Base-by-base conservation (phyloP, 805 yeast genomes). In the Yarrowia bubula region DNA sequence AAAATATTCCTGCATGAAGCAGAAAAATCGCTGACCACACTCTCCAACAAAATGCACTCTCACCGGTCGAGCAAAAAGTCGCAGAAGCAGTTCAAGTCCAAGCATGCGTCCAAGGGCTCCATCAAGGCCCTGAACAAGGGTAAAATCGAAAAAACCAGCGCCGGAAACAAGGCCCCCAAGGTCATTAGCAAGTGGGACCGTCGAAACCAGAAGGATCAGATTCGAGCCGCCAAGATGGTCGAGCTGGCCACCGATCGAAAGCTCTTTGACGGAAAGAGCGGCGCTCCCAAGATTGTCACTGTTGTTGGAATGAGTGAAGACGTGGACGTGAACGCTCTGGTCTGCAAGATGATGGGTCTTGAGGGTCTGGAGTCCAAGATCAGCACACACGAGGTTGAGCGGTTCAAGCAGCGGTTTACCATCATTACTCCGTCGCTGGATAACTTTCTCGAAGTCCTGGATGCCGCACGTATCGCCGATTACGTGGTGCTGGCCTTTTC, bases 1-100 rank as follows among this genome's bases (percentile, higher is more conserved):
- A 51, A 51, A 51, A 51, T 47, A 51, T 51, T 51, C 58, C 35
- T 51, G 58, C 58, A 38, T 46, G 17, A 9, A 17, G 55, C 55
- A 48, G 39, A 10, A 32, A 50, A 51, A 37, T 15, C 33, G 11
- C 13, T 4, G 13, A 31, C 15, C 11, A 18, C 28, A 22, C 28
- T 22, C 28, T 38, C 42, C 5, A 11, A 3, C 38, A 33, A 48
- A 48, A 58, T 58, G 64, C 51, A 58, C 15, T 84, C 91, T 8
- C 98, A 95, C 75, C 84, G 98, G 74, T 81, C 93, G 11, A 85
- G 96, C 3, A 93, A 91, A 76, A 87, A 86, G 73, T 86, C 86
- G 55, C 96, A 93, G 72, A 95, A 95, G 78, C 83, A 92, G 9
- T 96, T 91, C 82, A 96, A 95, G 75, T 84, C 96, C 2, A 89